Conservation (phyloP, 352 stramenopile genomes). For the Blastocystis hominis region DNA sequence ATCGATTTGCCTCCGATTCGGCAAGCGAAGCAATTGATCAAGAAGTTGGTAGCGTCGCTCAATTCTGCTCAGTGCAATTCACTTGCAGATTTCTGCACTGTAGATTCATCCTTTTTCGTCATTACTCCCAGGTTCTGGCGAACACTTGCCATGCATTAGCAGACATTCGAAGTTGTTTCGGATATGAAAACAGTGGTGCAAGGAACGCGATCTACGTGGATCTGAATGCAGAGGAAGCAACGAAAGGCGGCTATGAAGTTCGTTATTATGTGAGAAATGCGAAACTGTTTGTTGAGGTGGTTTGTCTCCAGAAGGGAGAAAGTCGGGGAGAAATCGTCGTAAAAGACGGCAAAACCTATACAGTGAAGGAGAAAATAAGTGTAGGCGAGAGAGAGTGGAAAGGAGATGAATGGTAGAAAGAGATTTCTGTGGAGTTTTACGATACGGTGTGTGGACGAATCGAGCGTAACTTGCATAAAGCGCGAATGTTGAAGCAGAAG, state of each 20-base stretch:
- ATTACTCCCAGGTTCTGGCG: background rate
- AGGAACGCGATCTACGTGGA: too few relatives aligned
- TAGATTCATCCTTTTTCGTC: background rate
- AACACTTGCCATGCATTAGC: background rate
- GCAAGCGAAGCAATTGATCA: background rate
- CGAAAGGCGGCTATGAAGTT: background rate
- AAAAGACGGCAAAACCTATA: background rate
- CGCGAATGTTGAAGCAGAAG: background rate
- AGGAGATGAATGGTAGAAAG: background rate
- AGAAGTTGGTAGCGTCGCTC: background rate
- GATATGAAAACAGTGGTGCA: background rate
- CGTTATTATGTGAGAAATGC: slow-evolving; percentile 2
- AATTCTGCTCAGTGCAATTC: background rate
- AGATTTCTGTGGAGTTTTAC: background rate
- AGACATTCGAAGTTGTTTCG: background rate
- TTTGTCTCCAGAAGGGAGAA: background rate
- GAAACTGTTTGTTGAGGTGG: background rate
- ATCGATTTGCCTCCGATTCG: background rate
- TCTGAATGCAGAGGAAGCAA: background rate
- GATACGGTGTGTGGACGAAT: background rate
- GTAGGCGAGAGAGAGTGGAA: background rate
- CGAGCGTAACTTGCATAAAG: background rate
- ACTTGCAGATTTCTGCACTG: background rate
- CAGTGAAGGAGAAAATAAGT: background rate
- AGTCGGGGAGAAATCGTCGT: background rate